Base-by-base conservation (phyloP, 2,329 filamentous ascomycete species). In the Aspergillus persii region DNA sequence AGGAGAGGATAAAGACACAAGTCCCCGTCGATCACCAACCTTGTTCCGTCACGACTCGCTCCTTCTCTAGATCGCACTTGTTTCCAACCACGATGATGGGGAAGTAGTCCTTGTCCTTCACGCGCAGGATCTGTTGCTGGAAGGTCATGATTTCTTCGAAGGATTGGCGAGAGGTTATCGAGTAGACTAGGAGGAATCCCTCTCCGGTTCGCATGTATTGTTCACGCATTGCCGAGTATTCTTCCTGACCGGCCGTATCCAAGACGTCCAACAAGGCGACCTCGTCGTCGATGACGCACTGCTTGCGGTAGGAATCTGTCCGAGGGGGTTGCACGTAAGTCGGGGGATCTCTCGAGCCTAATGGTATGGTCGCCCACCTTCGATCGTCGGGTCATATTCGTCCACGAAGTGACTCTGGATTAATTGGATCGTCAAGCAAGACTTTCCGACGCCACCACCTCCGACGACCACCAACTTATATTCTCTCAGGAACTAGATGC, bases 41-140 rank as follows among this genome's bases (percentile, higher is more conserved):
- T 86, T 96, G 89, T 81, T 89, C 89, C 65, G 91, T 90, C 61
- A 99, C 95, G 71, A 94, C 90, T 73, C 95, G 87, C 80, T 99
- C 94, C 69, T 84, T 83, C 73, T 97, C 94, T 76, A 99, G 81
- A 91, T 99, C 95, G 81, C 94, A 97, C 85, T 99, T 99, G 86
- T 99, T 99, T 70, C 92, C 95, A 47, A 98, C 95, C 50, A 99
- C 91, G 59, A 98, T 96, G 83, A 99, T 98, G 69, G 95, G 95
- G 83, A 99, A 99, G 78, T 97, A 96, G 80, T 99, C 95, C 86
- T 96, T 98, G 83, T 98, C 95, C 85, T 99, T 99, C 71, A 99
- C 95, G 69, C 95, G 84, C 69, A 99, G 84, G 75, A 99, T 99
- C 80, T 99, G 95, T 83, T 98, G 93, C 80, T 98, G 93, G 81